These are phyloP conservation scores for Coprinopsis strossmayeri DNA, from an alignment of 768 basidiomycete genomes.

Conservation along the genomic window DNA sequence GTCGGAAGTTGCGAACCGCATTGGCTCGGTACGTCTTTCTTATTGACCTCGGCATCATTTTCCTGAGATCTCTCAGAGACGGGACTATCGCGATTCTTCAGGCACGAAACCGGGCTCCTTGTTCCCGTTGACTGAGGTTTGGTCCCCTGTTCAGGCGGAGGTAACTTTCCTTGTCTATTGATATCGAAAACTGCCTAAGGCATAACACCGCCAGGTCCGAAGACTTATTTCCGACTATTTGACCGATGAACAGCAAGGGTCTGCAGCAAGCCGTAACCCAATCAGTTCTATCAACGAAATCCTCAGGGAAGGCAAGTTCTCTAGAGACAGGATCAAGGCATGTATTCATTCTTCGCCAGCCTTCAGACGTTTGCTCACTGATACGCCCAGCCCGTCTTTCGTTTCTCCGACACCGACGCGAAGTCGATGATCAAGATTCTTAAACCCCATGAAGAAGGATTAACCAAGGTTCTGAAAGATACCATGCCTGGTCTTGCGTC, in stretches of 20 bases:
- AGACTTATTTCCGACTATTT: conserved; percentile 84
- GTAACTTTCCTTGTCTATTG: too few species aligned
- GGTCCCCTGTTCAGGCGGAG: conserved; percentile 86
- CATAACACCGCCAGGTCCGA: conserved; percentile 72
- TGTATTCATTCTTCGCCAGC: not conserved
- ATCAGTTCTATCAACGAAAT: conserved; percentile 93
- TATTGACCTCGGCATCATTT: not conserved
- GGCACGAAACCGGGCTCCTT: conserved; percentile 69
- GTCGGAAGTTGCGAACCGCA: conserved; percentile 85
- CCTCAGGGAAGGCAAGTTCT: conserved; percentile 74
- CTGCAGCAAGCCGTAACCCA: conserved; percentile 74
- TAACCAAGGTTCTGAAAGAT: conserved; percentile 76
- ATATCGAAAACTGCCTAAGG: too few species aligned
- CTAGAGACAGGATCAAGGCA: conserved; percentile 78
- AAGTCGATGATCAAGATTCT: conserved; percentile 66
- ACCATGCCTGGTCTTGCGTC: conserved; percentile 93
- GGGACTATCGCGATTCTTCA: conserved; percentile 86
- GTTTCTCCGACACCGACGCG: conserved; percentile 84
- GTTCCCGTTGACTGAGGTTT: conserved; percentile 82
- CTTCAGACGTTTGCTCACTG: not conserved
- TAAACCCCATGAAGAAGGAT: conserved; percentile 74
- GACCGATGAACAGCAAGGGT: conserved; percentile 83
- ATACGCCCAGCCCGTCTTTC: conserved; percentile 71
- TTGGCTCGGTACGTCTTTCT: conserved; percentile 72
- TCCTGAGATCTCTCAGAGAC: conserved; percentile 46